A percentile compares a stretch with the other conserved stretches of the same genome.
phyloP scores from a whole-genome alignment of 2,329 filamentous ascomycete genomes.

The Phialophora tarda region DNA sequence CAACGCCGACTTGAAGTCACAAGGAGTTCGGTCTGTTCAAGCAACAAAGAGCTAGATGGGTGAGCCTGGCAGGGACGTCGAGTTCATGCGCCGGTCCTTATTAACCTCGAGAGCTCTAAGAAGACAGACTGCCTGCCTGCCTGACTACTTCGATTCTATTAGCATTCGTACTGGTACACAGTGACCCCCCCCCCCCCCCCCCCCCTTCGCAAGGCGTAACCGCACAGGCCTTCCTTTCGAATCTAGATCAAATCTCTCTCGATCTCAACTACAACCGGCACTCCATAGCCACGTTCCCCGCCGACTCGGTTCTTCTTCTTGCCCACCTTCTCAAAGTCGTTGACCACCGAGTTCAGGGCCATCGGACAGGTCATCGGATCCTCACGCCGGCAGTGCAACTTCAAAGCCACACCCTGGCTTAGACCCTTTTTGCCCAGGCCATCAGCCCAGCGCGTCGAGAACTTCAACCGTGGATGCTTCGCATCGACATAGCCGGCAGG shows the following conservation, averaged over 20 bases:
- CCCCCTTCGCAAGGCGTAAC: background rate
- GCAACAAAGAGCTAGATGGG: no score
- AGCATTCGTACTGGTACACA: background rate
- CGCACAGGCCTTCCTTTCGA: background rate
- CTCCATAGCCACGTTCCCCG: conserved; percentile 40
- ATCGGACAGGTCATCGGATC: conserved; percentile 32
- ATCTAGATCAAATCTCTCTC: conserved; percentile 27
- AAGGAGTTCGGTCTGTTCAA: no score
- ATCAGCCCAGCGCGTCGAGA: conserved; percentile 42
- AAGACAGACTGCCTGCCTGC: background rate
- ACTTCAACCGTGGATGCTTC: conserved; percentile 40
- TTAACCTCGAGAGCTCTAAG: background rate
- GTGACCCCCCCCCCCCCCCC: no score
- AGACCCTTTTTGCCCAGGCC: conserved; percentile 45
- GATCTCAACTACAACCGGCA: conserved; percentile 34
- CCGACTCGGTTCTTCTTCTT: conserved; percentile 48
- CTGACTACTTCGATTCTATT: background rate
- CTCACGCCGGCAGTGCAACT: conserved; percentile 31
- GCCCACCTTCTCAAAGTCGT: conserved; percentile 45
- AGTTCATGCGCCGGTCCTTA: background rate
- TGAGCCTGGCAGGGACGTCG: background rate
- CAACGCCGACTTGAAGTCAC: no score
- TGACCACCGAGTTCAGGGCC: conserved; percentile 42
- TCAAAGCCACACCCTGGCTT: conserved; percentile 42
- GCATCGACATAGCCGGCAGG: conserved; percentile 42